These are phyloP conservation scores for Guadua angustifolia DNA, from an alignment of 176 grass and related monocot species.

Conservation along the genomic window DNA sequence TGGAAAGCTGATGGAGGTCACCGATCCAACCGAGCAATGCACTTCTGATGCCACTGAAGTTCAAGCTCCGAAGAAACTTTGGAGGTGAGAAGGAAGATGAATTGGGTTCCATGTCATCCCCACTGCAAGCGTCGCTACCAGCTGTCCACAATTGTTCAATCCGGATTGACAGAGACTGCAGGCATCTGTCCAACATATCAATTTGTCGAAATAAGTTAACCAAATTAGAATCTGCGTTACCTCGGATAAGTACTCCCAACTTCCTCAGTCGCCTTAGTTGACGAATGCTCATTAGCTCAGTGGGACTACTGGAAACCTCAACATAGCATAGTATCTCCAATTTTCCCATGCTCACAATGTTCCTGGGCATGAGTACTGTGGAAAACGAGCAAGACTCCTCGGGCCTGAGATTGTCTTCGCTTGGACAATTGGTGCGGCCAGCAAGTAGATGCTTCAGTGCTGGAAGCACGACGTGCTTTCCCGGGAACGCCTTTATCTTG, in stretches of 20 bases:
- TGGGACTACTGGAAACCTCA: background rate
- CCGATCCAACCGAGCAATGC: background rate
- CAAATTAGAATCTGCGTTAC: too few relatives aligned
- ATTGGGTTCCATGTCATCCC: background rate
- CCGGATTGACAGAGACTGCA: background rate
- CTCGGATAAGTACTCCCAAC: background rate
- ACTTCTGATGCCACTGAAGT: background rate
- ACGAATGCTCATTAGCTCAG: background rate
- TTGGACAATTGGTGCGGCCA: background rate
- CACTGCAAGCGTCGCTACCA: too few relatives aligned
- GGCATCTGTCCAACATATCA: too few relatives aligned
- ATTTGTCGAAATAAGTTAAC: too few relatives aligned
- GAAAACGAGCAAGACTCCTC: background rate
- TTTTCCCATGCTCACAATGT: background rate
- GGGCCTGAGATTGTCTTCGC: too few relatives aligned
- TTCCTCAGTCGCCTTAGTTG: background rate
- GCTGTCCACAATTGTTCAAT: too few relatives aligned
- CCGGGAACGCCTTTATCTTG: background rate
- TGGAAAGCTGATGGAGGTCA: background rate
- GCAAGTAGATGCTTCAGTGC: constrained; percentile 14
- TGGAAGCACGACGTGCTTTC: background rate
- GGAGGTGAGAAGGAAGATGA: background rate
- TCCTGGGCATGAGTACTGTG: background rate
- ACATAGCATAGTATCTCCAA: background rate
- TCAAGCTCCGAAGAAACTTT: background rate